Percentiles rank a stretch among this genome's conserved stretches.
Evolutionary conservation across 1,284 basidiomycete species (phyloP).

Genomic region (Ustilago xerochloae): DNA sequence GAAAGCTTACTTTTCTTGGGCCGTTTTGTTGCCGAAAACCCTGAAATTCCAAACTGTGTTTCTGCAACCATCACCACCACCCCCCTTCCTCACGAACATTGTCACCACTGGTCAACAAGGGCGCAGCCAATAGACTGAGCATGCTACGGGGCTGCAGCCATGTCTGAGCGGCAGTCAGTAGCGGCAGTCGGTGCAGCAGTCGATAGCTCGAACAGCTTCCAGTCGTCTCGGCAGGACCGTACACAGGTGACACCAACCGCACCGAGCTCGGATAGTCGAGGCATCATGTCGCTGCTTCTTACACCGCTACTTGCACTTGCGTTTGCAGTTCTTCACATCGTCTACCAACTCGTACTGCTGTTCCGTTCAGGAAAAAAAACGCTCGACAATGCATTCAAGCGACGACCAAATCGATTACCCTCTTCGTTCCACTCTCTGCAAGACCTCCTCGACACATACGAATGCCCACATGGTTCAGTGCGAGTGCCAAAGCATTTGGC

Average conservation of each 20-base stretch:
- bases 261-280: background rate
- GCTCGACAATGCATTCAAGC: background rate
- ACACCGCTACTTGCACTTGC: slow-evolving; percentile 22
- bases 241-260: background rate
- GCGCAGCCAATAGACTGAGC: background rate
- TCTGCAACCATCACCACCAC: background rate
- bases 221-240: background rate
- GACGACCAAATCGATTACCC: background rate
- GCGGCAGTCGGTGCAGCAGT: slow-evolving; percentile 2
- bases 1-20: no score
- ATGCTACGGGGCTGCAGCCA: background rate
- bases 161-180: slow-evolving; percentile 3
- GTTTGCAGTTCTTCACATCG: slow-evolving; percentile 26
- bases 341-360: slow-evolving; percentile 18
- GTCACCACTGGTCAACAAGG: background rate
- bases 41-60: background rate
- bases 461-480: background rate
- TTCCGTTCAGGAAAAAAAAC: background rate
- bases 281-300: slow-evolving; percentile 14
- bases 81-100: background rate
- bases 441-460: slow-evolving; percentile 12
- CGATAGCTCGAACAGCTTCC: background rate
- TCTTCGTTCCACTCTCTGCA: slow-evolving; percentile 8
- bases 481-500: slow-evolving; percentile 30
- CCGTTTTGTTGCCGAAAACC: background rate